These are phyloP conservation scores for Oropetium thomaeum DNA, from an alignment of 176 grass and related monocot genomes.

Conservation along the genomic window DNA sequence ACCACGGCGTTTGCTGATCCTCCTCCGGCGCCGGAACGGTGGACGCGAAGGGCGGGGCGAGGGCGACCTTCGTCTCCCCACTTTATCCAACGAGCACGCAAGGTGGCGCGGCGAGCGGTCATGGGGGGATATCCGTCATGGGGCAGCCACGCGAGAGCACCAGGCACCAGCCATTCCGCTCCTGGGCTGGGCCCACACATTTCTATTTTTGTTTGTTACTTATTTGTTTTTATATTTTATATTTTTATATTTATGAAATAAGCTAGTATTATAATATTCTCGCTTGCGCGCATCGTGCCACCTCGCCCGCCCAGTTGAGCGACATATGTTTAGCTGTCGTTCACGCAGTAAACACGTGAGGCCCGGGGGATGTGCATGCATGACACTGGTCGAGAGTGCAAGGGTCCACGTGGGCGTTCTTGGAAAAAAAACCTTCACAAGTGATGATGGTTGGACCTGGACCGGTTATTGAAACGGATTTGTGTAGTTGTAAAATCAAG, in stretches of 20 bases:
- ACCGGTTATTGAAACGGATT: too few relatives aligned
- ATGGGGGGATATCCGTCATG: neutral
- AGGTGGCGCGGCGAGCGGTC: slow-evolving; percentile 2
- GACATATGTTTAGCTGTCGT: neutral
- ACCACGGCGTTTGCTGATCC: neutral
- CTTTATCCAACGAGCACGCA: slow-evolving; percentile 16
- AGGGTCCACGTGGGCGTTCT: neutral
- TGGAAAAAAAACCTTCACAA: too few relatives aligned
- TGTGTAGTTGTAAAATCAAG: too few relatives aligned
- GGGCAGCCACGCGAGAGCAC: too few relatives aligned
- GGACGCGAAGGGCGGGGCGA: neutral
- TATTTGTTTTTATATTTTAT: neutral
- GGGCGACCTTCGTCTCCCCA: neutral
- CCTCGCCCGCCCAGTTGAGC: neutral
- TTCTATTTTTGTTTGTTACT: neutral
- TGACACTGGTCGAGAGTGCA: neutral
- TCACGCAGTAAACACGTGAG: neutral
- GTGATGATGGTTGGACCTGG: too few relatives aligned
- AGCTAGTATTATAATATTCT: too few relatives aligned
- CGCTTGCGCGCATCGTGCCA: neutral
- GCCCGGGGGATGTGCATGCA: neutral
- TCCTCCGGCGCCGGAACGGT: neutral
- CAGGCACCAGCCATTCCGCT: too few relatives aligned
- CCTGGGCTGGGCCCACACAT: too few relatives aligned
- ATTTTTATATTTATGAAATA: too few relatives aligned